These are phyloP conservation scores for Termitomyces sp. DNA, from an alignment of 768 basidiomycete species.

Conservation along the genomic window DNA sequence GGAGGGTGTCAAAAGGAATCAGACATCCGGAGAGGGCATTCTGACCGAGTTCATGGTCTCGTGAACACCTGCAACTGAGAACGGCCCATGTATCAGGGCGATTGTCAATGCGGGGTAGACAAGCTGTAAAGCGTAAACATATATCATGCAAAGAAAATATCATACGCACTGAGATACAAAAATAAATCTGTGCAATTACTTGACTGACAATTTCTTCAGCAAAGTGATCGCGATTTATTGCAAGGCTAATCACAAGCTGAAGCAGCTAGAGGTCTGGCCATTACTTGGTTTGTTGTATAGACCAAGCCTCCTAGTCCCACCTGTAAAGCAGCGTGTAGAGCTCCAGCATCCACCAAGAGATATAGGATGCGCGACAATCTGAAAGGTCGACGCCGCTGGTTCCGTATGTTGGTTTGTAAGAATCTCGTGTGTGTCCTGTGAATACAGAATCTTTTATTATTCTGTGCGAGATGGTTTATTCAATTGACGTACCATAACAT, in stretches of 20 bases:
- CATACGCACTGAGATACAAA: neutral
- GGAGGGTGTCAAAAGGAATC: too few relatives aligned
- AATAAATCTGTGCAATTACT: neutral
- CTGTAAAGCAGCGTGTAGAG: neutral
- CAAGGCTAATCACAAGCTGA: neutral
- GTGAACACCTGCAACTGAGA: neutral
- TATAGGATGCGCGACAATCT: neutral
- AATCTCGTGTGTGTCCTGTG: neutral
- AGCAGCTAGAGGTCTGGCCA: neutral
- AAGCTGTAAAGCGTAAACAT: neutral
- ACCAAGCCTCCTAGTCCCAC: neutral
- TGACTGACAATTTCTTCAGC: neutral
- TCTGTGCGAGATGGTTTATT: too few relatives aligned
- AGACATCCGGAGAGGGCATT: too few relatives aligned
- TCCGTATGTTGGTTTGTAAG: neutral
- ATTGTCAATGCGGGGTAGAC: neutral
- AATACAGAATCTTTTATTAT: too few relatives aligned
- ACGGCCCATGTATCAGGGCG: neutral
- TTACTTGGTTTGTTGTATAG: neutral
- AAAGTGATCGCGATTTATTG: neutral
- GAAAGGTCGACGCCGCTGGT: neutral
- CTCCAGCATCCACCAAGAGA: neutral
- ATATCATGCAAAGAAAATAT: neutral
- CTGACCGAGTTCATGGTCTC: too few relatives aligned
- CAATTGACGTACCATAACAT: neutral